Evolutionary conservation across 306 rosid genomes (phyloP).

Genomic region (Trifolium fragiferum): DNA sequence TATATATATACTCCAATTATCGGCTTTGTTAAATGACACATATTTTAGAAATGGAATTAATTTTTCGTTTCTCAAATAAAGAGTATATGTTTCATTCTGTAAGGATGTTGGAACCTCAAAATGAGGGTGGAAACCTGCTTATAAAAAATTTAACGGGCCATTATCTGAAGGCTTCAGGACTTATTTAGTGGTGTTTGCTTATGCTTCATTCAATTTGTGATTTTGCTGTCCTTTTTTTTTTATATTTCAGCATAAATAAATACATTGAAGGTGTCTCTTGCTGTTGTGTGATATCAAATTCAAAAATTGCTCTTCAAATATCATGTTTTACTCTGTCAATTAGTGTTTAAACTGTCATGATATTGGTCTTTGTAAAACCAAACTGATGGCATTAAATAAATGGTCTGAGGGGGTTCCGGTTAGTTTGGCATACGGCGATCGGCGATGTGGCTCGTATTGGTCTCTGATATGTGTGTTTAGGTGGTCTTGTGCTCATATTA

Average conservation of each 20-base stretch:
- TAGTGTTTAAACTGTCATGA: background rate
- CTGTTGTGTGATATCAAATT: background rate
- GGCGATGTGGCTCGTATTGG: no score
- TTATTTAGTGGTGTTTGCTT: background rate
- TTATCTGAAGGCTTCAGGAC: background rate
- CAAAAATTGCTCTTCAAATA: background rate
- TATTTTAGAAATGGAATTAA: background rate
- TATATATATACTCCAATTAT: constrained; percentile 45
- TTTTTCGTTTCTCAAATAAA: constrained; percentile 6
- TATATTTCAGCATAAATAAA: constrained; percentile 6
- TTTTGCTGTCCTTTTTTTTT: background rate
- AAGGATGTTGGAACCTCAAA: background rate
- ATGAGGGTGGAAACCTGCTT: background rate
- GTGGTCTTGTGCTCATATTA: no score
- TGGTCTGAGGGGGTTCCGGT: no score
- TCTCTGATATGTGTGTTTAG: no score
- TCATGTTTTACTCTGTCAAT: background rate
- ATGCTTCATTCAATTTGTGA: constrained; percentile 15
- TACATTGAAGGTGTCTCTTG: background rate
- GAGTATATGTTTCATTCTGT: background rate
- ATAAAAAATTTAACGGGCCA: background rate
- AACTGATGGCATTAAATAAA: background rate
- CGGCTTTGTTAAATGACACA: constrained; percentile 18
- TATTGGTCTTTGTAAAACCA: background rate
- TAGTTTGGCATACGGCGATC: no score